These are phyloP conservation scores for Harringtonia aguacate DNA, from an alignment of 2,329 filamentous ascomycete species.

Conservation along the genomic window DNA sequence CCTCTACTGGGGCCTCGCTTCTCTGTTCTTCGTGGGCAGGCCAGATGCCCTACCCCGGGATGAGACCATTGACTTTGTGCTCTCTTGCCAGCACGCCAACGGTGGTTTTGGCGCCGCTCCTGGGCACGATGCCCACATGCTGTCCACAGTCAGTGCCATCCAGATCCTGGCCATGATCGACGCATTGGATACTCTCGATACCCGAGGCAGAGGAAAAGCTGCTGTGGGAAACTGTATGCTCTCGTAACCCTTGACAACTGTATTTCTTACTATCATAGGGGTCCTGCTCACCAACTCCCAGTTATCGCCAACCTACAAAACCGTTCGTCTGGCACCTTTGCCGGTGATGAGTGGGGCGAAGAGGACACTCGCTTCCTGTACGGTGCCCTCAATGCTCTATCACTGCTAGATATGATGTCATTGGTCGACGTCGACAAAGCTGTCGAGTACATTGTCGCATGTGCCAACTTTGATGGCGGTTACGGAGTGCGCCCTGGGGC, in stretches of 20 bases:
- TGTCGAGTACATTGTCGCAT: constrained; percentile 67
- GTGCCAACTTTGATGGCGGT: constrained; percentile 88
- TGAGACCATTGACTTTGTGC: constrained; percentile 82
- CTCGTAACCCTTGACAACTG: neutral
- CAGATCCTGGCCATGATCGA: constrained; percentile 85
- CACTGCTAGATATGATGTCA: constrained; percentile 63
- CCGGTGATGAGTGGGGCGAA: constrained; percentile 94
- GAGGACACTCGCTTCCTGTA: constrained; percentile 93
- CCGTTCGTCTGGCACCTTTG: constrained; percentile 71
- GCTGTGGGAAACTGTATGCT: constrained; percentile 70
- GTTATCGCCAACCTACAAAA: constrained; percentile 80
- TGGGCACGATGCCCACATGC: constrained; percentile 89
- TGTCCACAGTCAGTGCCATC: constrained; percentile 90
- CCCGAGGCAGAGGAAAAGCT: constrained; percentile 54
- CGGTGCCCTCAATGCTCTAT: constrained; percentile 79
- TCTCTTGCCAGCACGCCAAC: constrained; percentile 80
- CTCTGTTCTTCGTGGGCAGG: constrained; percentile 72
- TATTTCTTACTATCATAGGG: neutral
- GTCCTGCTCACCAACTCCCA: constrained; percentile 15
- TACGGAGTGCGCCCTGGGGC: constrained; percentile 85
- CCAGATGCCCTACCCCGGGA: constrained; percentile 73
- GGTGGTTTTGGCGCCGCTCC: constrained; percentile 93
- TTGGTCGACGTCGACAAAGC: constrained; percentile 72
- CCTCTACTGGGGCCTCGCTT: constrained; percentile 90
- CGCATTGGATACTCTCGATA: constrained; percentile 73